Evolutionary conservation across 164 flowering plant genomes (phyloP).

Genomic region (Liriodendron chinense): DNA sequence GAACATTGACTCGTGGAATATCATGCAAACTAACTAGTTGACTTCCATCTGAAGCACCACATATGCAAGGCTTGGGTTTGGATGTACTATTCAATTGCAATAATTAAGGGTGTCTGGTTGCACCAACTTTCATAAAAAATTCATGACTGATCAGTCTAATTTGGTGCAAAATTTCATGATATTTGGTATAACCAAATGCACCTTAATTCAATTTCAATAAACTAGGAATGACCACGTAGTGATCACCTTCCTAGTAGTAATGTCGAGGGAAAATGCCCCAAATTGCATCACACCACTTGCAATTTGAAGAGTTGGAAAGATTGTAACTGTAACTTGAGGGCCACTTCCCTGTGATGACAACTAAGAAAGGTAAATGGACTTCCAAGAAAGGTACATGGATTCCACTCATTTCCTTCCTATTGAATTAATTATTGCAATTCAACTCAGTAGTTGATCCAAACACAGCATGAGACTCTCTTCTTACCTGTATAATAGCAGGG

Average conservation of each 20-base stretch:
- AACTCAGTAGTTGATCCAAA: not conserved
- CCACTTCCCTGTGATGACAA: too few species aligned
- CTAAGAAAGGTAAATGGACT: not conserved
- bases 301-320: not conserved
- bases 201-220: too few species aligned
- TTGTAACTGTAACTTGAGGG: too few species aligned
- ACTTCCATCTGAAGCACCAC: not conserved
- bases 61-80: not conserved
- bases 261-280: not conserved
- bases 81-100: not conserved
- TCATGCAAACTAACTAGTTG: not conserved
- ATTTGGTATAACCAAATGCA: too few species aligned
- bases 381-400: too few species aligned
- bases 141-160: too few species aligned
- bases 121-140: too few species aligned
- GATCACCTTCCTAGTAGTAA: not conserved
- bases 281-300: not conserved
- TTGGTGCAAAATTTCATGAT: too few species aligned
- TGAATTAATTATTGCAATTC: too few species aligned
- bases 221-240: too few species aligned
- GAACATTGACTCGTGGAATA: too few species aligned
- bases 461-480: not conserved
- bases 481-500: constrained; percentile 91
- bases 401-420: not conserved
- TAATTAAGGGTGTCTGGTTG: too few species aligned